Evolutionary conservation across 75 land plant genomes (phyloP), one percentile per base, ranked within the genome.

Genomic region (Picea sitchensis): DNA sequence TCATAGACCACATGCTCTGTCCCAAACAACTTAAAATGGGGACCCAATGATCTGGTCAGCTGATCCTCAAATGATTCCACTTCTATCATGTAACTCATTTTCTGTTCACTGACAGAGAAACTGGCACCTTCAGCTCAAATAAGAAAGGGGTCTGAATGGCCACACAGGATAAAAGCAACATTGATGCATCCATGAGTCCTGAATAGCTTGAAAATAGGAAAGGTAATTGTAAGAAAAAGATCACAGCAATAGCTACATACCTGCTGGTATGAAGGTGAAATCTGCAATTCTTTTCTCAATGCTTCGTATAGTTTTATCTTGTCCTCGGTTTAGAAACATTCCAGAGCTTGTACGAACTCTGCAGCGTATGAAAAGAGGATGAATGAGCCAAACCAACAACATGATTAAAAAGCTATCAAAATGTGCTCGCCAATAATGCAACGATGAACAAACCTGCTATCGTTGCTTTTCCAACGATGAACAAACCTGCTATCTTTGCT

Each of bases 201-300:
- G 23, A 20, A 11, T n/a, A 20, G 8, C 41, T 14, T 36, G 20
- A 34, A 68, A 31, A 68, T 68, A 68, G 44, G 38, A 68, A 68
- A 32, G 36, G 17, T 32, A 68, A 6, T 4, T 68, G 38, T 12
- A 15, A 68, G 15, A 68, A 68, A 5, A 0, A 18, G 2, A 2
- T 71, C 23, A 71, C 34, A n/a, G 21, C 71, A 71, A 44, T 71
- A 47, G 54, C 74, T 41, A 73, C 92, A 75, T 87, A 92, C 99
- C 97, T 41, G 80, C 85, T 47, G 99, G 99, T 61, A 96, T 85
- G 76, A 94, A 94, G 38, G 95, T 86, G 74, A 86, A 94, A 78
- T 94, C 90, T 62, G 98, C 87, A 64, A 96, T 91, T 65, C 95
- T 88, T 77, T 96, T 86, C 86, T 96, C 99, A 81, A 96, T 92